Evolutionary conservation across 2,329 filamentous ascomycete genomes (phyloP).

Genomic region (Apiospora sp.): DNA sequence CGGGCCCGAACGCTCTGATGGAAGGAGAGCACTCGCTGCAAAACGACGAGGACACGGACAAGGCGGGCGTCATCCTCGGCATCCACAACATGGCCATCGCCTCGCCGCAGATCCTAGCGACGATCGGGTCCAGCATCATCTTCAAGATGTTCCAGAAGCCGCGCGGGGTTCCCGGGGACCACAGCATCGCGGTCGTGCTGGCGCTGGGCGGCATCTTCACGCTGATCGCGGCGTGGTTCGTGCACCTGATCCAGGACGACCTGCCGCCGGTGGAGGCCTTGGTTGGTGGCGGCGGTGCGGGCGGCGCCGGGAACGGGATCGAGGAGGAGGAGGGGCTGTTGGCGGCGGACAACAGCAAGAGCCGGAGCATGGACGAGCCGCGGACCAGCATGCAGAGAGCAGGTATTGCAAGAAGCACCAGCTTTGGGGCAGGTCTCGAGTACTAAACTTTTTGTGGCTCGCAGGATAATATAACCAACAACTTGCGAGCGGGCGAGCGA

Average conservation of each 20-base stretch:
- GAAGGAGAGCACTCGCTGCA: constrained; percentile 46
- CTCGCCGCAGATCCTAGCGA: constrained; percentile 90
- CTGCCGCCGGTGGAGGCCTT: constrained; percentile 49
- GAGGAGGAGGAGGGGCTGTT: constrained; percentile 51
- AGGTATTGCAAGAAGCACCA: constrained; percentile 56
- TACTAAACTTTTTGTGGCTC: constrained; percentile 42
- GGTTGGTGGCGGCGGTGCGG: constrained; percentile 34
- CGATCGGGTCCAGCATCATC: constrained; percentile 81
- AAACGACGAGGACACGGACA: constrained; percentile 70
- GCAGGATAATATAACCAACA: background rate
- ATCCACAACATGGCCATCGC: constrained; percentile 97
- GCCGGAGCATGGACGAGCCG: constrained; percentile 50
- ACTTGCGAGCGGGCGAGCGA: background rate
- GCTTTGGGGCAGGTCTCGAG: constrained; percentile 56
- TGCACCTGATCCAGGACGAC: constrained; percentile 72
- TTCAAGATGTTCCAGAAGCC: constrained; percentile 90
- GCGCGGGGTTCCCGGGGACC: constrained; percentile 82
- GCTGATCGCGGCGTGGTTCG: constrained; percentile 77
- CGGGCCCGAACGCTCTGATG: constrained; percentile 37
- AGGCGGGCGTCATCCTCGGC: constrained; percentile 89
- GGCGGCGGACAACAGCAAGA: constrained; percentile 44
- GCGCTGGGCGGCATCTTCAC: constrained; percentile 84
- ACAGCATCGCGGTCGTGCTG: constrained; percentile 86
- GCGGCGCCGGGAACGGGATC: constrained; percentile 29
- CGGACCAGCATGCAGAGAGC: constrained; percentile 55